Evolutionary conservation across 2,329 filamentous ascomycete species (phyloP).

Genomic region (Cylindrodendrum hubeiense): DNA sequence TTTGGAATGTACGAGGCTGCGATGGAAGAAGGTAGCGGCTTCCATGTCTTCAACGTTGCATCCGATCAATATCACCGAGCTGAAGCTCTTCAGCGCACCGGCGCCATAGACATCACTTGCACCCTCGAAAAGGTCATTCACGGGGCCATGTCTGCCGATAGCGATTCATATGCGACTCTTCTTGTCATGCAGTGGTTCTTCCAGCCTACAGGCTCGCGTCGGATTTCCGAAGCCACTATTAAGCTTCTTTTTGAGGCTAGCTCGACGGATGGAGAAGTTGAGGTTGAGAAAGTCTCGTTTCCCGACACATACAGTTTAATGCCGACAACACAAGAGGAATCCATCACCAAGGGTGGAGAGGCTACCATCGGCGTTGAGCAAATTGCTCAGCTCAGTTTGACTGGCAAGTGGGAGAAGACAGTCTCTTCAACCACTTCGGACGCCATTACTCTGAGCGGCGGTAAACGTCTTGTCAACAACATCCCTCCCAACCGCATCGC

Average conservation of each 20-base stretch:
- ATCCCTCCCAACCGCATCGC: slow-evolving; percentile 13
- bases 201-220: neutral
- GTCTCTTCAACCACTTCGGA: slow-evolving; percentile 8
- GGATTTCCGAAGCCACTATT: slow-evolving; percentile 14
- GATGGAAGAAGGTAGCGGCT: slow-evolving; percentile 16
- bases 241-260: slow-evolving; percentile 2
- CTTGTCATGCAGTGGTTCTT: slow-evolving; percentile 19
- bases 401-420: slow-evolving; percentile 10
- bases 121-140: neutral
- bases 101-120: slow-evolving; percentile 25
- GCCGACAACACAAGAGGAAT: slow-evolving; percentile 8
- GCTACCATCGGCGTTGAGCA: neutral
- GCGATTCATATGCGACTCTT: slow-evolving; percentile 16
- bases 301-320: slow-evolving; percentile 10
- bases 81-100: slow-evolving; percentile 19
- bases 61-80: slow-evolving; percentile 17
- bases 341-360: neutral
- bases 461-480: slow-evolving; percentile 10
- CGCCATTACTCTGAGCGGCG: neutral
- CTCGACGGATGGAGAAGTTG: neutral
- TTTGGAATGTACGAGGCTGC: slow-evolving; percentile 7
- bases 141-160: slow-evolving; percentile 18
- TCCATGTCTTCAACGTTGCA: slow-evolving; percentile 24
- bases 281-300: slow-evolving; percentile 20
- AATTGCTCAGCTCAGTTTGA: neutral